Conservation (phyloP, 805 yeast species). For the Candida tibetensis region DNA sequence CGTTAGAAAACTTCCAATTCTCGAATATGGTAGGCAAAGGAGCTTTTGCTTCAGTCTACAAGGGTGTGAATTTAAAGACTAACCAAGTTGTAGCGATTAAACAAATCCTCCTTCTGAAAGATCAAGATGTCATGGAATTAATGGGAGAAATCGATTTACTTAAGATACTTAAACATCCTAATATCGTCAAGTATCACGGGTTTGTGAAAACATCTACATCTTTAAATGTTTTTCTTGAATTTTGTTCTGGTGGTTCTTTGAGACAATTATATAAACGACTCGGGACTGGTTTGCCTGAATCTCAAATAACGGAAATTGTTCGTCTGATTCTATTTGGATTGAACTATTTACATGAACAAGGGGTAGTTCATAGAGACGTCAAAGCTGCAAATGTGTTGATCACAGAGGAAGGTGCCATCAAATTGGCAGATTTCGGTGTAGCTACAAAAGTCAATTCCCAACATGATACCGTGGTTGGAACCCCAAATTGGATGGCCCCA, state of each 20-base stretch:
- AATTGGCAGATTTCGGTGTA: constrained; percentile 94
- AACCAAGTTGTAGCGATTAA: constrained; percentile 76
- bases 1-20: constrained; percentile 49
- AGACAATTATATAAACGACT: constrained; percentile 47
- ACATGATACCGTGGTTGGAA: constrained; percentile 61
- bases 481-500: constrained; percentile 99
- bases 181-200: constrained; percentile 67
- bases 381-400: constrained; percentile 88
- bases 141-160: constrained; percentile 70
- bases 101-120: constrained; percentile 60
- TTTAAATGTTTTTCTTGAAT: constrained; percentile 63
- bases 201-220: constrained; percentile 54
- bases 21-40: constrained; percentile 79
- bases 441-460: constrained; percentile 57
- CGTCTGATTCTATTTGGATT: constrained; percentile 58
- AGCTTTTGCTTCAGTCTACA: constrained; percentile 85
- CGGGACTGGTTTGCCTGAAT: constrained; percentile 56
- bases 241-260: constrained; percentile 60
- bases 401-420: constrained; percentile 63
- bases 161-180: constrained; percentile 61
- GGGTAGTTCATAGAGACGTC: constrained; percentile 81
- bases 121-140: constrained; percentile 41
- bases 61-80: constrained; percentile 64
- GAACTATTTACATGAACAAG: constrained; percentile 64
- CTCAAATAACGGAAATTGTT: constrained; percentile 47